Base-by-base conservation (phyloP, 139 green algal genomes). In the Chlamydomonas sp. region DNA sequence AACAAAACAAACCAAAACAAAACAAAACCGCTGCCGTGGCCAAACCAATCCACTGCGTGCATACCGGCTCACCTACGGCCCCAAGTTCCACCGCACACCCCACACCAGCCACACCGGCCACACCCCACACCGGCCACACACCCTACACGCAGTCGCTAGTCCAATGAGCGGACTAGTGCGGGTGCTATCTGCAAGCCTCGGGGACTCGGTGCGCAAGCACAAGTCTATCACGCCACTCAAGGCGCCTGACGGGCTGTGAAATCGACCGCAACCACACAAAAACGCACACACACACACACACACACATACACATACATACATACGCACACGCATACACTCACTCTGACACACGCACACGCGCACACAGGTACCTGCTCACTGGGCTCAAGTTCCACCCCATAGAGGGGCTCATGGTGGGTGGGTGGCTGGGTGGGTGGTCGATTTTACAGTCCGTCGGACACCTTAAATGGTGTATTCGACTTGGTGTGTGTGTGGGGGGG, bases 311-410 rank as follows among this genome's bases (percentile, higher is more conserved):
- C 43, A 54, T 54, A 20, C 43, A 54, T 26, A 20, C 20, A 20
- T 54, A 63, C 20, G 54, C 22, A 16, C 13, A 69, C 43, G 20
- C 13, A 54, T 26, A 13, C 43, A 54, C 13, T 20, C 13, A 54
- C 16, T 26, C 43, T 26, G 16, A 54, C 43, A 54, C 43, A 54
- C 43, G 20, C 43, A 54, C 43, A 54, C 43, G 43, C 43, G 43
- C 20, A 20, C 43, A 54, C 43, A 20, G 13, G 43, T 69, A 72
- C 57, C 82, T 96, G 63, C 81, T 96, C 3, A 79, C 83, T 26
- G 90, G 90, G 1, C 77, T 90, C 35, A 90, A 89, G 60, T 93
- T 96, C 71, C 86, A 96, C 70, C 90, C 90, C 10, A 92, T 96
- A 35, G 90, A 96, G 80, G 90, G 90, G 0, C 68, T 96, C 29